Percentiles rank a stretch among this genome's conserved stretches.
Evolutionary conservation across 768 basidiomycete genomes (phyloP).

Genomic region (Rhizopogon vinicolor): DNA sequence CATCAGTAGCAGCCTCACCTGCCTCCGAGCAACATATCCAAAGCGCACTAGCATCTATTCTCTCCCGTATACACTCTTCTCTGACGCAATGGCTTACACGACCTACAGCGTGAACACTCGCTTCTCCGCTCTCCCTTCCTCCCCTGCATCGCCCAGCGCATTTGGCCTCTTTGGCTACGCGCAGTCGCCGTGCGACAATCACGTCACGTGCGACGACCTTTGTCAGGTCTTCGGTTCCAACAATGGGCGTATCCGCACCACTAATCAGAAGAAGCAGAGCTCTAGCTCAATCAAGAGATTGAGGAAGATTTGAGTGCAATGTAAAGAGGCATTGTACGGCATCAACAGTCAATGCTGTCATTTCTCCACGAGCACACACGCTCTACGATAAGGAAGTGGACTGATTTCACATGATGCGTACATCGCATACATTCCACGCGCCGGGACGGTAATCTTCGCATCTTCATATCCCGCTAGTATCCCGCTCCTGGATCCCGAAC

Average conservation of each 20-base stretch:
- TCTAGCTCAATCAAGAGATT: conserved; percentile 4
- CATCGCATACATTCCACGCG: background rate
- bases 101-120: conserved; percentile 13
- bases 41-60: conserved; percentile 1
- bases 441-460: too few relatives aligned
- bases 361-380: background rate
- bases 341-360: background rate
- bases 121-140: conserved; percentile 18
- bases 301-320: conserved; percentile 8
- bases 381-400: background rate
- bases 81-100: conserved; percentile 25
- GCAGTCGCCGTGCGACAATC: conserved; percentile 34
- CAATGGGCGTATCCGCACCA: conserved; percentile 5
- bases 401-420: background rate
- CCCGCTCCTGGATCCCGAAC: too few relatives aligned
- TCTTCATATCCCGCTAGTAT: background rate
- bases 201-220: conserved; percentile 35
- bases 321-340: background rate
- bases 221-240: conserved; percentile 19
- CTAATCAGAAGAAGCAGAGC: conserved; percentile 6
- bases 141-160: conserved; percentile 24
- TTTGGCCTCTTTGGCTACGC: conserved; percentile 33
- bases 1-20: background rate
- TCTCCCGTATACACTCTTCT: background rate
- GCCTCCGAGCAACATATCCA: conserved; percentile 1